Percentiles rank a stretch among this genome's conserved stretches.
These are phyloP conservation scores for Trichosporon coremiiforme DNA, from an alignment of 1,284 basidiomycete species.

Conservation along the genomic window DNA sequence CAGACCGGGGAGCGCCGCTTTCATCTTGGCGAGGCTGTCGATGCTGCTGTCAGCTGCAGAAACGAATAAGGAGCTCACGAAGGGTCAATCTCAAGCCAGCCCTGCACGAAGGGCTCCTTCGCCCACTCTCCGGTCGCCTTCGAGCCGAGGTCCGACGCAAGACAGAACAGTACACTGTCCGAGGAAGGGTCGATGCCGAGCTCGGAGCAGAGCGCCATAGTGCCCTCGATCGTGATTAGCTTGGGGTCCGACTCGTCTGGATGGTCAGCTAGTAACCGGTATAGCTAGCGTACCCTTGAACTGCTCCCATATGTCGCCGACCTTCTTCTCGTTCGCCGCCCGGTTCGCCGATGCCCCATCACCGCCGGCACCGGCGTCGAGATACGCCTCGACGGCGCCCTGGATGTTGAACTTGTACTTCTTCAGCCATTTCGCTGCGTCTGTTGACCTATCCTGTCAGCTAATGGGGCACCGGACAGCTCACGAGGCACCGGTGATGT, in stretches of 20 bases:
- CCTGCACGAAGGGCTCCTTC: conserved; percentile 73
- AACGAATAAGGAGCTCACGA: conserved; percentile 33
- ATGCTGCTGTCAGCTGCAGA: conserved; percentile 58
- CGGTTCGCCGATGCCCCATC: conserved; percentile 15
- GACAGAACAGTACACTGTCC: conserved; percentile 56
- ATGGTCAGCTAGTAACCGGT: neutral
- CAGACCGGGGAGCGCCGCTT: conserved; percentile 63
- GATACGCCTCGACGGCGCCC: conserved; percentile 52
- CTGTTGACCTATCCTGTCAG: conserved; percentile 37
- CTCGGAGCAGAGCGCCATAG: conserved; percentile 52
- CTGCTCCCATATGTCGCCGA: conserved; percentile 55
- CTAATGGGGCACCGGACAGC: conserved; percentile 10
- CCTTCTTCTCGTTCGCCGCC: conserved; percentile 50
- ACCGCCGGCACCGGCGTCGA: conserved; percentile 40
- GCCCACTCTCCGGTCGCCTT: conserved; percentile 71
- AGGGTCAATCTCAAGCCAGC: conserved; percentile 66
- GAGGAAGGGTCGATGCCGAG: conserved; percentile 54
- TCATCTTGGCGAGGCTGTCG: conserved; percentile 73
- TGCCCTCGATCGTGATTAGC: conserved; percentile 56
- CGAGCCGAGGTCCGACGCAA: conserved; percentile 55
- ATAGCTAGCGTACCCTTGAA: conserved; percentile 49
- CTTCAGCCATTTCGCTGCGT: conserved; percentile 51
- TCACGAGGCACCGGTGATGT: conserved; percentile 51
- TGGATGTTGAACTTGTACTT: conserved; percentile 48
- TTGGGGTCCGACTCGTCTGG: conserved; percentile 48